phyloP scores from a whole-genome alignment of 257 asterid species.

The Solanum etuberosum region DNA sequence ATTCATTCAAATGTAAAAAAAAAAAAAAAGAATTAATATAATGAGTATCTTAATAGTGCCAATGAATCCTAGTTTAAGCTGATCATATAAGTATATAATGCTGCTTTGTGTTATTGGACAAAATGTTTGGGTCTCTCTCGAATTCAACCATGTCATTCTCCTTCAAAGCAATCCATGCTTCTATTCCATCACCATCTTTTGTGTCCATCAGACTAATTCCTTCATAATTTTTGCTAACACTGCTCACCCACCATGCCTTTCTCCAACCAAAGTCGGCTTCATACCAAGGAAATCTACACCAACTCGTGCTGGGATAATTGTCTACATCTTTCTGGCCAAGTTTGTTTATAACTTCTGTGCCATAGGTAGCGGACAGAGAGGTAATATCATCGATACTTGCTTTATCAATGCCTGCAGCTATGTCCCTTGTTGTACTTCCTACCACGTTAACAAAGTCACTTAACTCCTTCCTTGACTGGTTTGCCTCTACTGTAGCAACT shows the following conservation, averaged over 20 bases:
- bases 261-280: constrained; percentile 32
- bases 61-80: not conserved
- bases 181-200: constrained; percentile 7
- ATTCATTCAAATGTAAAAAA: too few species aligned
- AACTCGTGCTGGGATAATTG: not conserved
- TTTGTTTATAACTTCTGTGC: not conserved
- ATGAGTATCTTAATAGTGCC: not conserved
- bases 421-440: not conserved
- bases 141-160: constrained; percentile 6
- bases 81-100: not conserved
- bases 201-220: not conserved
- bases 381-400: not conserved
- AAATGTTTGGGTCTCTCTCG: not conserved
- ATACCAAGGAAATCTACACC: not conserved
- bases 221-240: not conserved
- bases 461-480: not conserved
- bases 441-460: not conserved
- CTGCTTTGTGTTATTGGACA: not conserved
- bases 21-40: too few species aligned
- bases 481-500: not conserved
- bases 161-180: constrained; percentile 12
- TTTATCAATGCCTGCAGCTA: not conserved
- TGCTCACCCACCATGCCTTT: constrained; percentile 5
- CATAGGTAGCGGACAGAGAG: not conserved
- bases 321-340: not conserved